Percentiles rank a stretch among this genome's conserved stretches.
phyloP scores from a whole-genome alignment of 345 rosid species.

The Aegle marmelos region DNA sequence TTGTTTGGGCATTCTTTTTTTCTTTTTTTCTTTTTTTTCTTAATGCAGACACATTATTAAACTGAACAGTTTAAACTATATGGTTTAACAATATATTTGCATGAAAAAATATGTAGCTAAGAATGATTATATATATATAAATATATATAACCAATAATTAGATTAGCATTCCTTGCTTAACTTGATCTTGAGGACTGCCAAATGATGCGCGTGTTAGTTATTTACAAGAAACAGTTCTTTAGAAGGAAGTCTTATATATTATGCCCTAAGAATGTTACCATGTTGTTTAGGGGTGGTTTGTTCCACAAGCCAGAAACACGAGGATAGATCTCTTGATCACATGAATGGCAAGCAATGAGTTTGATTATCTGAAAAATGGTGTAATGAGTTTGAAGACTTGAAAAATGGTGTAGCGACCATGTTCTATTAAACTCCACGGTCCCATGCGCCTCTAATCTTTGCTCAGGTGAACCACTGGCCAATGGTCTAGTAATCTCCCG shows the following conservation, averaged over 20 bases:
- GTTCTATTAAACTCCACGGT: neutral
- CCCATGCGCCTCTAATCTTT: neutral
- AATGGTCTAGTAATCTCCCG: neutral
- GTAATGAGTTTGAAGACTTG: neutral
- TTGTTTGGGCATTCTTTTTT: too few species aligned
- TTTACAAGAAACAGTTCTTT: neutral
- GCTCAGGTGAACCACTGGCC: neutral
- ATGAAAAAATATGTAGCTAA: too few species aligned
- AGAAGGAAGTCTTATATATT: neutral
- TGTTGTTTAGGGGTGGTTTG: neutral
- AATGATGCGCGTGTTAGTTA: neutral
- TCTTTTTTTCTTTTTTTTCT: too few species aligned
- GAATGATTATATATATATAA: too few species aligned
- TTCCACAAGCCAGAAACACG: neutral
- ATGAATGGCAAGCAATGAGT: neutral
- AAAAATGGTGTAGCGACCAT: neutral
- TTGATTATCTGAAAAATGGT: neutral
- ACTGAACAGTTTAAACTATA: too few species aligned
- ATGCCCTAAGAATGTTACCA: neutral
- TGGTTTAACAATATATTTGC: too few species aligned
- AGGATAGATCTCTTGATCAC: neutral
- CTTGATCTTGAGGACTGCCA: neutral
- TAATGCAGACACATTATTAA: too few species aligned
- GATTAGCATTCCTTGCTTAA: neutral
- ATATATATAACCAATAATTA: neutral